Evolutionary conservation across 129 eudicot species (phyloP), one percentile per base, ranked within the genome.

Genomic region (Silybum marianum): DNA sequence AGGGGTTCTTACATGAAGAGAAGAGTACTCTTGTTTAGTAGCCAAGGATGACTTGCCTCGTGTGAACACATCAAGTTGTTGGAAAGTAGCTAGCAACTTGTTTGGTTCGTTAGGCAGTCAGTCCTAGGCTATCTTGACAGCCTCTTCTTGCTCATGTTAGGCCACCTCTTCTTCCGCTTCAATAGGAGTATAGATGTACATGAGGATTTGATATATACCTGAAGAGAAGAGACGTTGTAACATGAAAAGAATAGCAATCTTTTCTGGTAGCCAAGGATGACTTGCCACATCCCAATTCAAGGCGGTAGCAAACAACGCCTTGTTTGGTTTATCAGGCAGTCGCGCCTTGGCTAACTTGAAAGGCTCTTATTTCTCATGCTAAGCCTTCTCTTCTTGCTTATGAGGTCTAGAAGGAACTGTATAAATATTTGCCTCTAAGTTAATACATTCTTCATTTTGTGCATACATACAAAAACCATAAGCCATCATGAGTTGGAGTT

Each of bases 221-320:
- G 42, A 38, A 38, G 42, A 38, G 42, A 38, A 38, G 10, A 38
- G 42, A 38, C 9, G 42, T 38, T 38, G 2, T 38, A 38, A 38
- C 42, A 58, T 58, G 66, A 58, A 18, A 3, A 58, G 23, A 58
- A 58, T 14, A 58, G 3, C 24, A 58, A 18, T 48, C 66, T 58
- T 58, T 58, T 58, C 65, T 54, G 65, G 66, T 58, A 58, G 66
- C 66, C 66, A 58, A 58, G 66, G 23, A 58, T n/a, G 66, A 58
- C 66, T 58, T 58, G 66, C 66, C 66, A 58, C 66, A 58, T 58
- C 23, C 66, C 3, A 58, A n/a, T 58, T 18, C 66, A 18, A 58
- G 66, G 66, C 1, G 24, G 24, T 58, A 58, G 10, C 66, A n/a
- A n/a, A 58, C 23, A 18, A 58, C 10, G 66, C 66, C 22, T 58